phyloP scores from a whole-genome alignment of 768 basidiomycete genomes.

The Calvatia gigantea region DNA sequence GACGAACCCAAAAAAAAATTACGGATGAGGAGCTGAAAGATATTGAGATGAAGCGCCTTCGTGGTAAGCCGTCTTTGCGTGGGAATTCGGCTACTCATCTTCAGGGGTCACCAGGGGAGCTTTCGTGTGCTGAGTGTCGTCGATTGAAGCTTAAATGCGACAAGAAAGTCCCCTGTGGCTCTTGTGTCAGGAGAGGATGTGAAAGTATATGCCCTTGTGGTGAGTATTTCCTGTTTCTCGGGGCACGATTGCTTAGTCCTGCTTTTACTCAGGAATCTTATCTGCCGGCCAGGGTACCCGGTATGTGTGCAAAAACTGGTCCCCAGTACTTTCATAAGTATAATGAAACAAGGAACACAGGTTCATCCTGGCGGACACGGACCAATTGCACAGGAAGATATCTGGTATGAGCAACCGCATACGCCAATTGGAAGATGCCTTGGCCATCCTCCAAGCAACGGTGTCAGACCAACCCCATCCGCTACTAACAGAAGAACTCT shows the following conservation, averaged over 20 bases:
- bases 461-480: constrained; percentile 59
- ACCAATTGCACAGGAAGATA: constrained; percentile 63
- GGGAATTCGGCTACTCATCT: constrained; percentile 1
- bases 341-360: constrained; percentile 24
- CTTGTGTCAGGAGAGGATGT: constrained; percentile 54
- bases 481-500: constrained; percentile 48
- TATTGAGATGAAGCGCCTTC: constrained; percentile 46
- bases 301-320: constrained; percentile 21
- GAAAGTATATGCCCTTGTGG: constrained; percentile 64
- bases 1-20: constrained; percentile 37
- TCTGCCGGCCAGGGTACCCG: constrained; percentile 52
- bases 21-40: constrained; percentile 51
- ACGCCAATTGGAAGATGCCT: constrained; percentile 63
- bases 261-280: constrained; percentile 33
- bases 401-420: constrained; percentile 66
- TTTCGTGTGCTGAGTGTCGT: constrained; percentile 53
- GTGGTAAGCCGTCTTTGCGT: constrained; percentile 28
- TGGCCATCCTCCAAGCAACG: constrained; percentile 57
- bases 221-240: constrained; percentile 18
- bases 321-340: background rate
- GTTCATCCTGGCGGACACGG: constrained; percentile 64
- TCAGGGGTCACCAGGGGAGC: constrained; percentile 32
- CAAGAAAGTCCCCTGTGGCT: constrained; percentile 48
- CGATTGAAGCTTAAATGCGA: constrained; percentile 50
- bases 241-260: background rate